Evolutionary conservation across 768 basidiomycete species (phyloP), one percentile per base, ranked within the genome.

Genomic region (Xerocomellus dryophilus): DNA sequence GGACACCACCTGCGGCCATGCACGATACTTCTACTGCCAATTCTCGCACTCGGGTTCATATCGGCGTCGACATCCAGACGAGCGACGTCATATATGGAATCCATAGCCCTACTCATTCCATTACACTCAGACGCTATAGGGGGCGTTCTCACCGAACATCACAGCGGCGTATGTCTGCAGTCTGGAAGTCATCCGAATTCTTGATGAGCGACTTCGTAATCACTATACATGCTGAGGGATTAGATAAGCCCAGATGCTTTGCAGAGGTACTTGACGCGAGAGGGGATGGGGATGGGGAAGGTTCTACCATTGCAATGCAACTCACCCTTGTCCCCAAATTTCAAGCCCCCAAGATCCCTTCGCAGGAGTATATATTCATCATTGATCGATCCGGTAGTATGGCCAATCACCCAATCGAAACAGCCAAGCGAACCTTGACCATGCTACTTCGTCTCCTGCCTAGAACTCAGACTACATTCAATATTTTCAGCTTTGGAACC

Each of bases 331-430:
- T 85, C 5, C 82, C 84, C 1, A 78, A 74, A 40, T 78, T 80
- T 53, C 62, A 70, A 18, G 60, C 82, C 4, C 74, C 76, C 1
- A 71, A 72, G 1, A 60, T 81, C 1, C 53, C 54, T 11, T 61
- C 69, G 0, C 82, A 83, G 47, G 84, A 86, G 53, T 86, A 80
- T 50, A 68, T 86, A 0, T 86, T 86, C 56, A 51, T 86, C 7
- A 69, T 86, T 11, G 84, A 86, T 56, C 70, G 83, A 43, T 82
- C 79, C 18, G 77, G 79, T 0, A 83, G 80, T 46, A 86, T 86
- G 85, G 0, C 0, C 0, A 65, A 64, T 21, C 38, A 23, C 11
- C 61, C 77, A 6, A 79, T 84, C 3, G 71, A 72, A 34, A 76
- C 71, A 3, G 81, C 82, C 7, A 82, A 78, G 56, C 53, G 64